Evolutionary conservation across 768 basidiomycete species (phyloP).

Genomic region (Strobilomyces echinocephalus): DNA sequence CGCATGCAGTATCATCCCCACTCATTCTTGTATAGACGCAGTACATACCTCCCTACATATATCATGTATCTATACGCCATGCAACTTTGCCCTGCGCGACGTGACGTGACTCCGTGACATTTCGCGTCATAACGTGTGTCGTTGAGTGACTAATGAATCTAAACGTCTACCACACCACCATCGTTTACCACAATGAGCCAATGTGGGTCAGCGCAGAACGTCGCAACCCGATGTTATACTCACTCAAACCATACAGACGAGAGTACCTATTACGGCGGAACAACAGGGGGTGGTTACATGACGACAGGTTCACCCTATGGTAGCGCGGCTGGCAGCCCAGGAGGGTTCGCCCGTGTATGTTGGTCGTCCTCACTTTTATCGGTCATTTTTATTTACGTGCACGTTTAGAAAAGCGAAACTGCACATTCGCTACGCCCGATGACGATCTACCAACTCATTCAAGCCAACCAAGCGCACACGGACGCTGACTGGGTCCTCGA

Average conservation of each 20-base stretch:
- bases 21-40: slow-evolving; percentile 27
- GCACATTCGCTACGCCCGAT: slow-evolving; percentile 62
- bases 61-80: background rate
- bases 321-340: slow-evolving; percentile 54
- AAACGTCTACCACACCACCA: slow-evolving; percentile 3
- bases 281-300: slow-evolving; percentile 53
- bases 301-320: slow-evolving; percentile 58
- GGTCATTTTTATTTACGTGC: background rate
- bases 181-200: slow-evolving; percentile 36
- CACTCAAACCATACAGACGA: slow-evolving; percentile 16
- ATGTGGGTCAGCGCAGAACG: slow-evolving; percentile 28
- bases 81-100: background rate
- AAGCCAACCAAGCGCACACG: slow-evolving; percentile 76
- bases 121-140: slow-evolving; percentile 28
- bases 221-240: background rate
- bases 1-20: slow-evolving; percentile 17
- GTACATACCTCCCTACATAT: background rate
- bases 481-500: slow-evolving; percentile 90
- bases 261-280: slow-evolving; percentile 41
- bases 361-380: background rate
- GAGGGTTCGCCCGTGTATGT: slow-evolving; percentile 44
- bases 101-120: slow-evolving; percentile 19
- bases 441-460: slow-evolving; percentile 68
- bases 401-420: slow-evolving; percentile 33
- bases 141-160: slow-evolving; percentile 1